Percentiles rank a stretch among this genome's conserved stretches.
phyloP scores from a whole-genome alignment of 108 stramenopile species.

The Pseudonitzschia delicatissima region DNA sequence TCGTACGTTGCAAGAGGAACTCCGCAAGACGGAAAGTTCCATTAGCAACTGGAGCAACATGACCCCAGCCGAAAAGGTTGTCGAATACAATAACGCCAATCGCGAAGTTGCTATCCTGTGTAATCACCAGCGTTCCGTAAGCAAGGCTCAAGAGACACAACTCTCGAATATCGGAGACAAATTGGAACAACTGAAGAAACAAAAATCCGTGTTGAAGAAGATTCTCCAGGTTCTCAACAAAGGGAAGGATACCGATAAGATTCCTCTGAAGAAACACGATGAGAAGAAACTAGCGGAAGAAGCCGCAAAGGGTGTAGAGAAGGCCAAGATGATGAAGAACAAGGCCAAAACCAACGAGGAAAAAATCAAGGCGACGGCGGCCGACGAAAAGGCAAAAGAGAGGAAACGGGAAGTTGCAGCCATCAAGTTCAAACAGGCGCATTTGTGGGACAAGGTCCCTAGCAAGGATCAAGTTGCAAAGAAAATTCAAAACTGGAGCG shows the following conservation, averaged over 20 bases:
- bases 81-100: constrained; percentile 99
- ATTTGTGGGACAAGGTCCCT: constrained; percentile 90
- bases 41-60: constrained; percentile 61
- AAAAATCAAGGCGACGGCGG: constrained; percentile 90
- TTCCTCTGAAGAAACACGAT: constrained; percentile 74
- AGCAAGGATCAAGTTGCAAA: constrained; percentile 79
- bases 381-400: constrained; percentile 81
- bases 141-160: constrained; percentile 90
- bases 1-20: constrained; percentile 94
- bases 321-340: constrained; percentile 90
- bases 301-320: constrained; percentile 60
- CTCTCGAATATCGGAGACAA: constrained; percentile 74
- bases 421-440: constrained; percentile 76
- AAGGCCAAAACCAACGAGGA: constrained; percentile 91
- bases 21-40: constrained; percentile 72
- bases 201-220: constrained; percentile 82
- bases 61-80: constrained; percentile 90
- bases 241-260: constrained; percentile 60
- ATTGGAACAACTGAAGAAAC: constrained; percentile 82
- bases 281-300: constrained; percentile 57
- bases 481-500: constrained; percentile 78
- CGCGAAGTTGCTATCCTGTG: constrained; percentile 98
- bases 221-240: constrained; percentile 62
- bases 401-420: constrained; percentile 58
- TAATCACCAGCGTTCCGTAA: constrained; percentile 98